Evolutionary conservation across 2,329 filamentous ascomycete genomes (phyloP).

Genomic region (Pyricularia sp.): DNA sequence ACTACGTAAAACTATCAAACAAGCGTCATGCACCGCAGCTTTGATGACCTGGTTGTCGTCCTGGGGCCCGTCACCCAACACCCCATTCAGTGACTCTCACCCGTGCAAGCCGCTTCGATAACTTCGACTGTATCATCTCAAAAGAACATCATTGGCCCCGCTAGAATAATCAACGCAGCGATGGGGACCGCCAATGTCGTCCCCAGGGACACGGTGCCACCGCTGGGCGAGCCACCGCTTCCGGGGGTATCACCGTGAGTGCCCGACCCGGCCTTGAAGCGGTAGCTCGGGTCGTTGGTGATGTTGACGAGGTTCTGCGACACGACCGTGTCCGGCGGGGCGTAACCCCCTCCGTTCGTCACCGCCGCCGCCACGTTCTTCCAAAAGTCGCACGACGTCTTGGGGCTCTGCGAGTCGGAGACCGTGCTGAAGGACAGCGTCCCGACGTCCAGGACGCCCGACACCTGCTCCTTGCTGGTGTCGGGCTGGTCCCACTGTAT

Average conservation of each 20-base stretch:
- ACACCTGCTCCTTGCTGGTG: slow-evolving; percentile 15
- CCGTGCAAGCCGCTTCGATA: background rate
- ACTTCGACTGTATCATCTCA: background rate
- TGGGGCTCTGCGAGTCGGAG: slow-evolving; percentile 19
- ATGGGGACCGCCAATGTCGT: background rate
- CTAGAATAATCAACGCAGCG: background rate
- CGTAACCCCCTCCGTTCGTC: slow-evolving; percentile 22
- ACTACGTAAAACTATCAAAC: too few relatives aligned
- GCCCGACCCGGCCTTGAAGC: background rate
- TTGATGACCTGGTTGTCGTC: too few relatives aligned
- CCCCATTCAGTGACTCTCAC: background rate
- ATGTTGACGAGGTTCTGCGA: slow-evolving; percentile 8
- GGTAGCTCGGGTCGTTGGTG: background rate
- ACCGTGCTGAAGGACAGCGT: slow-evolving; percentile 20
- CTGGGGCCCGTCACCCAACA: background rate
- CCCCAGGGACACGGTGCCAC: background rate
- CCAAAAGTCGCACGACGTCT: slow-evolving; percentile 24
- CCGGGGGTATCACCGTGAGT: background rate
- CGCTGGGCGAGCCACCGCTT: background rate
- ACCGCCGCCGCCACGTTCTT: slow-evolving; percentile 16
- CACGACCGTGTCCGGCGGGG: slow-evolving; percentile 15
- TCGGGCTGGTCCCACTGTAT: slow-evolving; percentile 23
- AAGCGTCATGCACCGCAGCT: too few relatives aligned
- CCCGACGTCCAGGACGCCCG: slow-evolving; percentile 23
- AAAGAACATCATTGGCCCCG: background rate